These are phyloP conservation scores for Lenzites betulinus DNA, from an alignment of 768 basidiomycete genomes.

Conservation along the genomic window DNA sequence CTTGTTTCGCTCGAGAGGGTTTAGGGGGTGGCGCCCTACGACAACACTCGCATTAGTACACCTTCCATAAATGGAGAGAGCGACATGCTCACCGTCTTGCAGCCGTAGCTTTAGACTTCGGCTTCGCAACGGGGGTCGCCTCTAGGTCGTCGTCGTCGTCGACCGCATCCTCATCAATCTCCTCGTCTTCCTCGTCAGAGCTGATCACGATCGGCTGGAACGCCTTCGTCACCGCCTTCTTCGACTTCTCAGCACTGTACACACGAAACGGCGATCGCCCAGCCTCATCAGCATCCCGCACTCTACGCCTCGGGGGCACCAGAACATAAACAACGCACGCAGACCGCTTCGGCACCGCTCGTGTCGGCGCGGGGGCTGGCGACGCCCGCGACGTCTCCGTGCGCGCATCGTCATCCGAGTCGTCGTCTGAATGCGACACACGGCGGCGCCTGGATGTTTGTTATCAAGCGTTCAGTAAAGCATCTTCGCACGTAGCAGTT, in stretches of 20 bases:
- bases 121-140: constrained; percentile 36
- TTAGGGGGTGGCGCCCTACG: constrained; percentile 24
- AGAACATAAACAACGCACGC: constrained; percentile 46
- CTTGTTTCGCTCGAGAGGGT: constrained; percentile 20
- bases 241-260: constrained; percentile 38
- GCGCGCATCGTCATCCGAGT: constrained; percentile 40
- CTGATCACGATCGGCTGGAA: constrained; percentile 22
- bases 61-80: background rate
- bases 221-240: constrained; percentile 25
- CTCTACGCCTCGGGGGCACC: no score
- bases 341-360: constrained; percentile 56
- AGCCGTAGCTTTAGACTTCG: background rate
- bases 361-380: constrained; percentile 44
- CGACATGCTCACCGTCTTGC: constrained; percentile 1
- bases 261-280: background rate
- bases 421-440: constrained; percentile 53
- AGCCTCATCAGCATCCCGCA: background rate
- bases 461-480: background rate
- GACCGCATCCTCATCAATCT: constrained; percentile 30
- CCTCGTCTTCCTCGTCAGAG: constrained; percentile 41
- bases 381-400: constrained; percentile 36
- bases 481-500: constrained; percentile 39
- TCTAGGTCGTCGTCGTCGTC: constrained; percentile 42
- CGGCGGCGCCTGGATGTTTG: constrained; percentile 49
- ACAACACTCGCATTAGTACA: constrained; percentile 13